Evolutionary conservation across 2,329 filamentous ascomycete genomes (phyloP).

Genomic region (Aspergillus sp.): DNA sequence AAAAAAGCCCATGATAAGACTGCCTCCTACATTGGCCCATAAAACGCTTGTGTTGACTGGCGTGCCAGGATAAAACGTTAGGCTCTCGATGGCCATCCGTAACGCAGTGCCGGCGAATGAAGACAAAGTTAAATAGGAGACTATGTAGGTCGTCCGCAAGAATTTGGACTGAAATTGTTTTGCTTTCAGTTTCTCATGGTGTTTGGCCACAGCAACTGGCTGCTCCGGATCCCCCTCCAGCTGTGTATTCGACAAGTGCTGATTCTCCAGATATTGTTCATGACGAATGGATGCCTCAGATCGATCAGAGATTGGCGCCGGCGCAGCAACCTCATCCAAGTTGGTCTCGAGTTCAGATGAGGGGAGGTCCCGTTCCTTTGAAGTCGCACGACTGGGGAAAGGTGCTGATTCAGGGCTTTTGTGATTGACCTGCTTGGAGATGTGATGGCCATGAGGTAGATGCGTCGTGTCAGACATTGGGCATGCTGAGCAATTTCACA

Average conservation of each 20-base stretch:
- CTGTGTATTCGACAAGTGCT: not conserved
- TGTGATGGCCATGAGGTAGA: not conserved
- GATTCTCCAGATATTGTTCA: not conserved
- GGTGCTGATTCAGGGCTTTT: not conserved
- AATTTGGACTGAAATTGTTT: not conserved
- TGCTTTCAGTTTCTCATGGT: not conserved
- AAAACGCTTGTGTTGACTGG: slow-evolving; percentile 61
- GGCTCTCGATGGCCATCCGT: slow-evolving; percentile 63
- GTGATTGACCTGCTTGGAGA: not conserved
- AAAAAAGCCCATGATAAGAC: slow-evolving; percentile 71
- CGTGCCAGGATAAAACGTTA: slow-evolving; percentile 69
- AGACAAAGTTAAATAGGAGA: slow-evolving; percentile 73
- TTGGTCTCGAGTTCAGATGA: not conserved
- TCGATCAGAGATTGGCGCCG: not conserved
- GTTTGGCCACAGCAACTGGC: not conserved
- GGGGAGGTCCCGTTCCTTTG: not conserved
- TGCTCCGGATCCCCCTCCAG: not conserved
- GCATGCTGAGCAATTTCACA: not conserved
- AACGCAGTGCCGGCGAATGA: slow-evolving; percentile 63
- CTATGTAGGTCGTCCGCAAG: slow-evolving; percentile 42
- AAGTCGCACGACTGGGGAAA: not conserved
- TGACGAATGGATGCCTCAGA: not conserved
- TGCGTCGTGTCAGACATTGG: not conserved
- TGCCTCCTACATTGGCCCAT: slow-evolving; percentile 78
- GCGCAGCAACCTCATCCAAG: not conserved